phyloP scores from a whole-genome alignment of 257 asterid genomes.

The Solanum verrucosum region DNA sequence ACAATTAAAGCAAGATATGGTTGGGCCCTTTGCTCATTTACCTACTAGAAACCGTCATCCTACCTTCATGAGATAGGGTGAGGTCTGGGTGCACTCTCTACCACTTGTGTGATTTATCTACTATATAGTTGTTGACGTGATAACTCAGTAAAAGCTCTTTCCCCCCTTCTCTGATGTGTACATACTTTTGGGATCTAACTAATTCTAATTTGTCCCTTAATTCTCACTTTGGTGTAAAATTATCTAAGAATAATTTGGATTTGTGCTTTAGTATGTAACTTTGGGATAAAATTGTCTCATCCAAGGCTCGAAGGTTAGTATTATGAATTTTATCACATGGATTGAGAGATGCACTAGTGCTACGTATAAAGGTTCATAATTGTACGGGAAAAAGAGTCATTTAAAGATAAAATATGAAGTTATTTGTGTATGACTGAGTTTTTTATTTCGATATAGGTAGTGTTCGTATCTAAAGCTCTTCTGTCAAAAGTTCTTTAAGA shows the following conservation, averaged over 20 bases:
- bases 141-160: neutral
- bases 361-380: neutral
- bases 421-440: neutral
- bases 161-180: neutral
- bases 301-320: neutral
- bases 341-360: neutral
- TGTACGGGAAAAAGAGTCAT: neutral
- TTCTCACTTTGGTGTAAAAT: neutral
- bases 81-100: neutral
- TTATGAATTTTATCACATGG: too few species aligned
- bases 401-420: neutral
- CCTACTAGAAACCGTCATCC: neutral
- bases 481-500: too few species aligned
- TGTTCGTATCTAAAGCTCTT: neutral
- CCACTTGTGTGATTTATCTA: neutral
- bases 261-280: too few species aligned
- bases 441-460: neutral
- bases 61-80: neutral
- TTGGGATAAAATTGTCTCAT: neutral
- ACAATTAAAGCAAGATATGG: neutral
- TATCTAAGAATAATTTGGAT: neutral
- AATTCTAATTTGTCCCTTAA: neutral
- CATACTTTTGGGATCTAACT: neutral
- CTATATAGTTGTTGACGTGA: neutral
- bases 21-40: neutral